Evolutionary conservation across 306 rosid genomes (phyloP).

Genomic region (Quercus robur): DNA sequence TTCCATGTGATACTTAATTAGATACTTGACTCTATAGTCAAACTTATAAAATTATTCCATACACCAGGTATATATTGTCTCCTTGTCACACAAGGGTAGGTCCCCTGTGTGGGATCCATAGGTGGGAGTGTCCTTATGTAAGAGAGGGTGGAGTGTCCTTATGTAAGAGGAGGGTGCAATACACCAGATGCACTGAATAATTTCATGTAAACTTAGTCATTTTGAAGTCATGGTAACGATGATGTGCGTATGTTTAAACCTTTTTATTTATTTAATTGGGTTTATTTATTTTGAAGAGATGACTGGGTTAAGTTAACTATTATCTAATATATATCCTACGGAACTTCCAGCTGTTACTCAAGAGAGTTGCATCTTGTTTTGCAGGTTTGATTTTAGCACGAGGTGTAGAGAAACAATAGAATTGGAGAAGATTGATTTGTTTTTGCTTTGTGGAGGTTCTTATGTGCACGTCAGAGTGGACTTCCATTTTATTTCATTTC

Average conservation of each 20-base stretch:
- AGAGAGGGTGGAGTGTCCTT: too few relatives aligned
- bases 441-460: slow-evolving; percentile 24
- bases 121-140: too few relatives aligned
- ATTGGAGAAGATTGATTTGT: slow-evolving; percentile 13
- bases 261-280: background rate
- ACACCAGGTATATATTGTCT: too few relatives aligned
- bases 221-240: too few relatives aligned
- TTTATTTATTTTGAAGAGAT: background rate
- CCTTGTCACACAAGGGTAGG: too few relatives aligned
- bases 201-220: too few relatives aligned
- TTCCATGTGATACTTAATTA: background rate
- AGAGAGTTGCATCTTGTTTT: background rate
- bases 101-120: too few relatives aligned
- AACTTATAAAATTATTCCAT: too few relatives aligned
- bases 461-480: slow-evolving; percentile 7
- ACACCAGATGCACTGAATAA: too few relatives aligned
- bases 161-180: too few relatives aligned
- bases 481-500: slow-evolving; percentile 28
- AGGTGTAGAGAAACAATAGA: slow-evolving; percentile 16
- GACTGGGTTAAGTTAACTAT: background rate
- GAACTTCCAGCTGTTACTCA: slow-evolving; percentile 9
- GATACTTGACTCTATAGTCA: too few relatives aligned
- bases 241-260: background rate
- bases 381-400: slow-evolving; percentile 2
- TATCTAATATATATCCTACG: background rate